Conservation (phyloP, 768 basidiomycete genomes). For the Rickenella mellea region DNA sequence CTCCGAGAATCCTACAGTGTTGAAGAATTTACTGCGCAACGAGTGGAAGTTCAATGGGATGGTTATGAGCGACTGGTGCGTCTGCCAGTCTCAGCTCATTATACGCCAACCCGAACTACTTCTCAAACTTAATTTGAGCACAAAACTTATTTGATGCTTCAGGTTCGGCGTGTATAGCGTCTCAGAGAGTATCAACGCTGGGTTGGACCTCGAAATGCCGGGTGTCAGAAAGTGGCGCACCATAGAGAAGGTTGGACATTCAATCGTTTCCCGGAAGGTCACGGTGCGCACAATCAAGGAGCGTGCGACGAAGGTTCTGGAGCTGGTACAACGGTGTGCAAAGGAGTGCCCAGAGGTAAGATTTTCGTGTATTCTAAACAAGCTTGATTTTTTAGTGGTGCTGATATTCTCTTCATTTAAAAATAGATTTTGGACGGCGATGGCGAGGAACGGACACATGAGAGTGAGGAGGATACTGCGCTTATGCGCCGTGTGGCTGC, state of each 20-base stretch:
- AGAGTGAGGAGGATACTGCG: conserved; percentile 48
- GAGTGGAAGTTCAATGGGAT: conserved; percentile 72
- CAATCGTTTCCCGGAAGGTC: conserved; percentile 41
- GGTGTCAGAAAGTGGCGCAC: conserved; percentile 70
- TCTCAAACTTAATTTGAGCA: neutral
- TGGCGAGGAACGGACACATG: conserved; percentile 51
- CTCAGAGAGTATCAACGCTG: conserved; percentile 59
- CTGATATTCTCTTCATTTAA: neutral
- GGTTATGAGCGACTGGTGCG: conserved; percentile 78
- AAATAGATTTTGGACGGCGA: conserved; percentile 60
- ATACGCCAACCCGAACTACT: neutral
- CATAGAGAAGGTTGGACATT: conserved; percentile 55
- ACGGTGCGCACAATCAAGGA: conserved; percentile 55
- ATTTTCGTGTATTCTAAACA: conserved; percentile 13
- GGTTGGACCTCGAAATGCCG: conserved; percentile 75
- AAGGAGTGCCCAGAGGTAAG: conserved; percentile 53
- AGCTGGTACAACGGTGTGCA: conserved; percentile 63
- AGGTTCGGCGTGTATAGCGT: conserved; percentile 71
- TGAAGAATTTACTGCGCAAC: conserved; percentile 52
- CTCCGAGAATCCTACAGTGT: conserved; percentile 51
- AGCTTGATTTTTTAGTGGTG: too few relatives aligned
- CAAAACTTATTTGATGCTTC: conserved; percentile 1
- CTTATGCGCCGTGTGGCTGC: conserved; percentile 62
- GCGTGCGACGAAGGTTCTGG: conserved; percentile 55
- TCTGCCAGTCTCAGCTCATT: neutral